A percentile compares a stretch with the other conserved stretches of the same genome.
These are phyloP conservation scores for Grigorovia transvaalensis DNA, from an alignment of 805 yeast genomes.

Conservation along the genomic window DNA sequence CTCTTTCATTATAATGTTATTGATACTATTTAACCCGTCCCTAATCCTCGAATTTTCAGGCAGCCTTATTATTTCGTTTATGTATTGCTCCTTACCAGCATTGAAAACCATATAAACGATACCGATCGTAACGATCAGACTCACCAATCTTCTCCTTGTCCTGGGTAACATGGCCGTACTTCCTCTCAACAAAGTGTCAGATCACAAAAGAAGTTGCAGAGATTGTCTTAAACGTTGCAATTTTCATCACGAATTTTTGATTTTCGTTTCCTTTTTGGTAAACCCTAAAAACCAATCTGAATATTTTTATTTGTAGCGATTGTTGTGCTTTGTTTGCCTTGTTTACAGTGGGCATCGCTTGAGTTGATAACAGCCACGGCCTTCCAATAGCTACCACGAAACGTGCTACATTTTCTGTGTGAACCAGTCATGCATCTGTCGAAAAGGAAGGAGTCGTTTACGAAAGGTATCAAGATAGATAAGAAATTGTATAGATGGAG, in stretches of 20 bases:
- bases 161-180: conserved; percentile 15
- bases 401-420: not conserved
- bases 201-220: too few relatives aligned
- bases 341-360: not conserved
- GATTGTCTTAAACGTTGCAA: not conserved
- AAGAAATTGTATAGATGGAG: conserved; percentile 24
- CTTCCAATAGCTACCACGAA: too few relatives aligned
- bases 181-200: not conserved
- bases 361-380: not conserved
- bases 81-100: not conserved
- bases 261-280: not conserved
- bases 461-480: conserved; percentile 1
- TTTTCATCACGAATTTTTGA: not conserved
- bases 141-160: conserved; percentile 22
- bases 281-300: not conserved
- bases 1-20: not conserved
- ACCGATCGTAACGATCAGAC: conserved; percentile 5
- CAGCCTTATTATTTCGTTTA: not conserved
- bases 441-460: not conserved
- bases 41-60: not conserved
- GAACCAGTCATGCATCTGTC: not conserved
- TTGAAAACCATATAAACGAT: not conserved
- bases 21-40: not conserved
- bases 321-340: too few relatives aligned
- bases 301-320: too few relatives aligned